Conservation (phyloP, 2,329 filamentous ascomycete genomes). For the Apiospora kogelbergensis region DNA sequence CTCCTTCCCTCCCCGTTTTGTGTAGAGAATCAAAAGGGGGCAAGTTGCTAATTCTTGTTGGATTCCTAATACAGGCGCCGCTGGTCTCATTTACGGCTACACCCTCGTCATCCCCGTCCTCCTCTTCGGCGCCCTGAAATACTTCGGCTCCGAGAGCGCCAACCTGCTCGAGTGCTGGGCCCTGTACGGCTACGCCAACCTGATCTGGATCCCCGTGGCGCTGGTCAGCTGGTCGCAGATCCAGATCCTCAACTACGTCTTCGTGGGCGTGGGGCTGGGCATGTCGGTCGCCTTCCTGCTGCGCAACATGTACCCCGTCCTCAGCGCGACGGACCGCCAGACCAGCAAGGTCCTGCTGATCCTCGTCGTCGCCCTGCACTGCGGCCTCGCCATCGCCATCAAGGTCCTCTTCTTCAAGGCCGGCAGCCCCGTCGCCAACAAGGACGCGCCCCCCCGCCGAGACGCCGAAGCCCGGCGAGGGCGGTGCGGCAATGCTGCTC, state of each 20-base stretch:
- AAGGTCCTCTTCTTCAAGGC: conserved; percentile 96
- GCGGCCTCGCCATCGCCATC: conserved; percentile 88
- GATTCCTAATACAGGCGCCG: conserved; percentile 58
- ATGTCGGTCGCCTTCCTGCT: conserved; percentile 81
- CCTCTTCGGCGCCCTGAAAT: conserved; percentile 85
- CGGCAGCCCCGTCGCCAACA: conserved; percentile 56
- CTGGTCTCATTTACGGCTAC: conserved; percentile 93
- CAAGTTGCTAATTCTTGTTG: not conserved
- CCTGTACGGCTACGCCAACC: conserved; percentile 92
- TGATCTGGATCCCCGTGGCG: conserved; percentile 96
- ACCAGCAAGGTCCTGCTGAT: conserved; percentile 86
- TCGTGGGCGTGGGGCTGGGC: conserved; percentile 84
- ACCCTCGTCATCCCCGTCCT: conserved; percentile 81
- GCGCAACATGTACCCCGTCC: conserved; percentile 84
- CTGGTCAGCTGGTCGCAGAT: conserved; percentile 88
- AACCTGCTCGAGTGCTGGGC: conserved; percentile 95
- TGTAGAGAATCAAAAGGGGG: conserved; percentile 9
- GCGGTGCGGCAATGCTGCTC: conserved; percentile 9
- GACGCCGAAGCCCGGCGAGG: conserved; percentile 18
- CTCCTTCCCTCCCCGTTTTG: not conserved
- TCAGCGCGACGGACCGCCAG: conserved; percentile 89
- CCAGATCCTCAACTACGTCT: conserved; percentile 86
- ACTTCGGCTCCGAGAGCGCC: conserved; percentile 92
- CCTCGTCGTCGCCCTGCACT: conserved; percentile 80
- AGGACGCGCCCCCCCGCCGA: not conserved